Base-by-base conservation (phyloP, 2,329 filamentous ascomycete genomes). In the Talaromyces sp. region DNA sequence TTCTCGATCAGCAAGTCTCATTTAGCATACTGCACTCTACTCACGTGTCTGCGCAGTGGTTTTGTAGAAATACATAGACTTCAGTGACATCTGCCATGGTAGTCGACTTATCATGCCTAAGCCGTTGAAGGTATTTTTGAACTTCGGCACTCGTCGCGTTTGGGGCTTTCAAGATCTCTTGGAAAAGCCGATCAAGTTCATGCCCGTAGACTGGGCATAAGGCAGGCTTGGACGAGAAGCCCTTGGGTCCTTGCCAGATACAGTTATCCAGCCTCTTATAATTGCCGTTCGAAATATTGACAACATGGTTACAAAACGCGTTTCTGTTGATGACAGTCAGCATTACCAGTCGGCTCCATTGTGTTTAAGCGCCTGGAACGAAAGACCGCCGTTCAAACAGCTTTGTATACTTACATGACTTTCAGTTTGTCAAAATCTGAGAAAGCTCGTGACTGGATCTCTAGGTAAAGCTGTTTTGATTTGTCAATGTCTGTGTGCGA, bases 111-210 rank as follows among this genome's bases (percentile, higher is more conserved):
- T 51, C 39, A 58, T 58, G 39, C 28, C 55, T 33, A 51, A 58
- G 39, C 55, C 33, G 55, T 36, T 58, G 27, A 58, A 58, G 55
- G 33, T 58, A 33, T 58, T 58, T 27, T 32, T 33, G 25, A 58
- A 51, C 28, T 51, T 58, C 55, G 39, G 55, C 55, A 51, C 44
- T 58, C 55, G 55, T 58, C 55, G 44, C 55, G 44, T 58, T 58
- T 51, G 39, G 55, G 44, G 51, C 55, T 49, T 58, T 17, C 42
- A 58, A 58, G 55, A 58, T 58, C 55, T 58, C 55, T 58, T 36
- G 55, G 51, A 58, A 57, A 32, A 58, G 55, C 55, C 55, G 25
- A 58, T 58, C 27, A 8, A 58, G 39, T 58, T 58, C 55, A 32
- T 51, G 17, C 17, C 55, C 55, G 44, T 58, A 58, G 39, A 32